These are phyloP conservation scores for Rhodotorula sp. DNA, from an alignment of 1,284 basidiomycete genomes.

Conservation along the genomic window DNA sequence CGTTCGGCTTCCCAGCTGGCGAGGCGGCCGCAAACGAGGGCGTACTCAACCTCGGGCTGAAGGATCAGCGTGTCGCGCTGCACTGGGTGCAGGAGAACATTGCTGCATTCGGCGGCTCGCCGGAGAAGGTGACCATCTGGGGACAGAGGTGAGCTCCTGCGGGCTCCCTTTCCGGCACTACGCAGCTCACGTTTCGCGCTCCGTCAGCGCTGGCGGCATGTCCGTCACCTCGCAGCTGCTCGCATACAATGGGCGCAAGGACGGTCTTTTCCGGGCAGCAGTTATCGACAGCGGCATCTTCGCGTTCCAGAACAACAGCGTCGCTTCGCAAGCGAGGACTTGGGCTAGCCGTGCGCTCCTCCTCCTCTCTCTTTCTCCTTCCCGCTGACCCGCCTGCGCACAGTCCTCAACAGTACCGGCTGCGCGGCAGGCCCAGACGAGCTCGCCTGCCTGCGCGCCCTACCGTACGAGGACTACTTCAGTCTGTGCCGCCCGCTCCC, in stretches of 20 bases:
- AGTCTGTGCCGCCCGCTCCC: background rate
- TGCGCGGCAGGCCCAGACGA: conserved; percentile 24
- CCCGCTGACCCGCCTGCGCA: background rate
- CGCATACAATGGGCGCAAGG: conserved; percentile 16
- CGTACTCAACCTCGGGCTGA: conserved; percentile 19
- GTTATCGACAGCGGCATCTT: conserved; percentile 52
- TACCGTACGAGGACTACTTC: conserved; percentile 44
- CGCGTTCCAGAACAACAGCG: background rate
- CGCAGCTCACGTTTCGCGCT: background rate
- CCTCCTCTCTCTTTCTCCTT: background rate
- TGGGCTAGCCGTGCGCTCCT: background rate
- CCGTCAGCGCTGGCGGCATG: conserved; percentile 21
- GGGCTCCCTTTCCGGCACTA: too few species aligned
- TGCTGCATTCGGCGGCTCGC: conserved; percentile 62
- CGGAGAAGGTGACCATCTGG: conserved; percentile 47
- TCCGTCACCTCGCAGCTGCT: conserved; percentile 38
- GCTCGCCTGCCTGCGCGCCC: conserved; percentile 49
- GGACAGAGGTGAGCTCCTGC: conserved; percentile 49
- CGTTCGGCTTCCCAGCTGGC: conserved; percentile 57
- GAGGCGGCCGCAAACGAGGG: conserved; percentile 49
- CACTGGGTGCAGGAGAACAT: conserved; percentile 61
- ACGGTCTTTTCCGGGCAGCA: conserved; percentile 49
- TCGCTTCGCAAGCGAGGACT: conserved; percentile 1
- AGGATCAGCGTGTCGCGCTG: conserved; percentile 31
- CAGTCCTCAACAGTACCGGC: conserved; percentile 38